A percentile compares a stretch with the other conserved stretches of the same genome.
phyloP scores from a whole-genome alignment of 495 filamentous ascomycete species.

The Aspergillus bertholletiae region DNA sequence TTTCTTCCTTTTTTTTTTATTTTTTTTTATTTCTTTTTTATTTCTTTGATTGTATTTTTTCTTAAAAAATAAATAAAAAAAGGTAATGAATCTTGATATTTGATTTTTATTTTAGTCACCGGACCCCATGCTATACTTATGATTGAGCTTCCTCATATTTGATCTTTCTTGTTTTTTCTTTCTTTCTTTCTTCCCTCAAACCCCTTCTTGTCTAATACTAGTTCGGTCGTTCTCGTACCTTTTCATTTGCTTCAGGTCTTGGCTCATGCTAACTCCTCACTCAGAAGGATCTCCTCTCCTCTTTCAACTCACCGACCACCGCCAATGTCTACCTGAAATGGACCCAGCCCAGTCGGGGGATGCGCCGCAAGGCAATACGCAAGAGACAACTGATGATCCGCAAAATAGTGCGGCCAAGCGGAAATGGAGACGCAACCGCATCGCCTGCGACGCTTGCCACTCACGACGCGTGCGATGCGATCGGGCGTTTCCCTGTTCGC shows the following conservation, averaged over 20 bases:
- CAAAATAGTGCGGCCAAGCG: constrained; percentile 31
- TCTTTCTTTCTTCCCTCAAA: not conserved
- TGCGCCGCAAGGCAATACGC: constrained; percentile 13
- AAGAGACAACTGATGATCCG: constrained; percentile 26
- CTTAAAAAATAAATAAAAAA: too few relatives aligned
- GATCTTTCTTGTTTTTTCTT: not conserved
- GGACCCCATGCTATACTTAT: not conserved
- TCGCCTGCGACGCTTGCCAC: constrained; percentile 47
- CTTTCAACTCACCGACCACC: not conserved
- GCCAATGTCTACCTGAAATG: constrained; percentile 35
- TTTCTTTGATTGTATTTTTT: not conserved
- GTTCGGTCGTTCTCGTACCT: not conserved
- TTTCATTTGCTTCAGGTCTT: too few relatives aligned
- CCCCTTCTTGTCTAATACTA: too few relatives aligned
- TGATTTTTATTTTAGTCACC: not conserved
- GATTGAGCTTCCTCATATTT: not conserved
- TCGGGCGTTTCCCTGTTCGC: constrained; percentile 44
- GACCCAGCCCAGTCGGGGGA: constrained; percentile 33
- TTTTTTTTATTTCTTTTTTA: not conserved
- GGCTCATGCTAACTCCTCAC: not conserved
- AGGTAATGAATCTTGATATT: not conserved
- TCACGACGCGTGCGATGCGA: constrained; percentile 47
- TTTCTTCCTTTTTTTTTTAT: not conserved
- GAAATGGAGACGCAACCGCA: constrained; percentile 44
- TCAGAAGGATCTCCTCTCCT: not conserved